Percentiles rank a stretch among this genome's conserved stretches.
Conservation (phyloP, 768 basidiomycete species). For the Coprinopsis sp. region DNA sequence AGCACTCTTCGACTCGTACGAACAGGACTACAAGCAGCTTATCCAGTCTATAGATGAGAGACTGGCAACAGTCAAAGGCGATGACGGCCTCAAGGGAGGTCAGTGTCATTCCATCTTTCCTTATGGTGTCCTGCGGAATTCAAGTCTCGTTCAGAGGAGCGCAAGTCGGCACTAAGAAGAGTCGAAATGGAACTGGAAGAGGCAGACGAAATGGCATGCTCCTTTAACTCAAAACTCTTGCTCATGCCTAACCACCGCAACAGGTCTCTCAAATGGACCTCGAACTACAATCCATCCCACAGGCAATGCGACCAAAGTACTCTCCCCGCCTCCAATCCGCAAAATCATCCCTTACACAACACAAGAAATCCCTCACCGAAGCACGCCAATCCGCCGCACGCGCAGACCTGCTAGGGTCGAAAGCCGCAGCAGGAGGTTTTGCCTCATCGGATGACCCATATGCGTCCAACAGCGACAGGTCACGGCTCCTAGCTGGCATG, state of each 20-base stretch:
- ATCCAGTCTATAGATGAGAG: conserved; percentile 70
- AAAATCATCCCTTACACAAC: conserved; percentile 68
- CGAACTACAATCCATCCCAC: conserved; percentile 92
- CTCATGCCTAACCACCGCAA: not conserved
- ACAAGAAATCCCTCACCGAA: conserved; percentile 81
- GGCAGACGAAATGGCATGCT: conserved; percentile 89
- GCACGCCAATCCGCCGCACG: conserved; percentile 66
- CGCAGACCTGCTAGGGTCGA: conserved; percentile 66
- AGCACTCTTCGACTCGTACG: conserved; percentile 85
- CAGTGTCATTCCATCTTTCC: not conserved
- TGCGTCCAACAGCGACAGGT: conserved; percentile 62
- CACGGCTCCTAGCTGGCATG: conserved; percentile 76
- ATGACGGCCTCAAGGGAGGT: conserved; percentile 67
- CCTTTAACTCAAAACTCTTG: not conserved
- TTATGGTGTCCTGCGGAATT: conserved; percentile 4
- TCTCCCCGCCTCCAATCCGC: conserved; percentile 68
- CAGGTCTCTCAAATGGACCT: conserved; percentile 99
- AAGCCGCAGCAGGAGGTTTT: conserved; percentile 24
- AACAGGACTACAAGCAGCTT: conserved; percentile 87
- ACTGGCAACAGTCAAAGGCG: conserved; percentile 61
- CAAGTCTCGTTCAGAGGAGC: conserved; percentile 53
- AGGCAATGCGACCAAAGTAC: conserved; percentile 75
- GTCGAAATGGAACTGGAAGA: conserved; percentile 97
- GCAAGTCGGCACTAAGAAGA: conserved; percentile 72
- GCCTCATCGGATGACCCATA: conserved; percentile 77